These are phyloP conservation scores for Xylariomycetidae sp. DNA, from an alignment of 2,329 filamentous ascomycete species.

Conservation along the genomic window DNA sequence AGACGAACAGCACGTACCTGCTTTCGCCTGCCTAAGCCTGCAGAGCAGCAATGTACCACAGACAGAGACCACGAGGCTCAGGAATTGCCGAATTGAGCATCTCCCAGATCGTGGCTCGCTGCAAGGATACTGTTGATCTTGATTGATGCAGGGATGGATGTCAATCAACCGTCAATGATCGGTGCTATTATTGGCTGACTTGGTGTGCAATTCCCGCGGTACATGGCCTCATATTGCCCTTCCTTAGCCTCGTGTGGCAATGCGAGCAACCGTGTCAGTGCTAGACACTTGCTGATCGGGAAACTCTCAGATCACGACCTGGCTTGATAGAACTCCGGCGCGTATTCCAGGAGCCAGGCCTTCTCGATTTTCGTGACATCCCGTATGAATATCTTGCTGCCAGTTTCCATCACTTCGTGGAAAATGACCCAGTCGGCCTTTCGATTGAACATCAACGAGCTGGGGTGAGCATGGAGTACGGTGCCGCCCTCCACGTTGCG, in stretches of 20 bases:
- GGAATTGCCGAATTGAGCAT: too few relatives aligned
- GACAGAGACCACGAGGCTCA: too few relatives aligned
- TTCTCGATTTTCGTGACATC: slow-evolving; percentile 94
- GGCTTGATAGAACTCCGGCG: slow-evolving; percentile 72
- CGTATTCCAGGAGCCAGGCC: slow-evolving; percentile 86
- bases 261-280: too few relatives aligned
- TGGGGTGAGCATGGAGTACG: slow-evolving; percentile 81
- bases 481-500: slow-evolving; percentile 75
- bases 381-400: slow-evolving; percentile 80
- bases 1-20: too few relatives aligned
- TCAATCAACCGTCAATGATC: background rate
- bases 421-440: slow-evolving; percentile 97
- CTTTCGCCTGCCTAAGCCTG: too few relatives aligned
- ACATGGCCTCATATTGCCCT: too few relatives aligned
- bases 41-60: too few relatives aligned
- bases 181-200: too few relatives aligned
- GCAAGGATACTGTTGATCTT: slow-evolving; percentile 1
- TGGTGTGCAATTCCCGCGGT: too few relatives aligned
- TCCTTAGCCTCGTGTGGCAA: too few relatives aligned
- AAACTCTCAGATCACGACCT: slow-evolving; percentile 23
- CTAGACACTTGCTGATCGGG: background rate
- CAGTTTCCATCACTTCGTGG: slow-evolving; percentile 85
- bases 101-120: too few relatives aligned
- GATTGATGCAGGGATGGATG: slow-evolving; percentile 2
- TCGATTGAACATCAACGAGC: slow-evolving; percentile 89